Evolutionary conservation across 2,329 filamentous ascomycete species (phyloP).

Genomic region (Polytolypa hystricis): DNA sequence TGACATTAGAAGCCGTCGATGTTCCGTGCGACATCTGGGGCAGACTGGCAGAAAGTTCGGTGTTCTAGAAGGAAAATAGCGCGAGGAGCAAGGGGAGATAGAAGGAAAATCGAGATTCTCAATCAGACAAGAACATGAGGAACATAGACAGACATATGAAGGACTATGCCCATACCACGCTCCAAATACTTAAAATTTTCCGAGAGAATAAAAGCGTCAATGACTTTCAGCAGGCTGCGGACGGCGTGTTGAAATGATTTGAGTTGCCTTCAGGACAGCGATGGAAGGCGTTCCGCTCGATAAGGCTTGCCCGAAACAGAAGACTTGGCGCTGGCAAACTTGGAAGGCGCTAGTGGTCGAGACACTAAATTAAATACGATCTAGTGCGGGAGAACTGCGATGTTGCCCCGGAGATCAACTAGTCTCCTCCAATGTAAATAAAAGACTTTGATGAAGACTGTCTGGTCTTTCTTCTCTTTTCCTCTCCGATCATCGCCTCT

Average conservation of each 20-base stretch:
- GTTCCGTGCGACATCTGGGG: slow-evolving; percentile 1
- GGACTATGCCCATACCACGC: background rate
- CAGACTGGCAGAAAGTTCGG: background rate
- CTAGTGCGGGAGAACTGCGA: slow-evolving; percentile 16
- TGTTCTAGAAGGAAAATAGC: background rate
- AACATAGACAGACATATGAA: background rate
- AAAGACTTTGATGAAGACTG: too few relatives aligned
- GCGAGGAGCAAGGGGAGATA: background rate
- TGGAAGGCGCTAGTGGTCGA: background rate
- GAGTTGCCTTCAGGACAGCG: too few relatives aligned
- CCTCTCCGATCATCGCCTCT: slow-evolving; percentile 11
- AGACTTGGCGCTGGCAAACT: background rate
- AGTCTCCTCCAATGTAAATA: slow-evolving; percentile 20
- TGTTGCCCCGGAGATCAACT: slow-evolving; percentile 31
- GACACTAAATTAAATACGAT: slow-evolving; percentile 29
- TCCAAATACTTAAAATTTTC: too few relatives aligned
- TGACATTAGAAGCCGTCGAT: background rate
- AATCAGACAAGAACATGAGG: background rate
- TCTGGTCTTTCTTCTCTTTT: slow-evolving; percentile 15
- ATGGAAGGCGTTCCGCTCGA: too few relatives aligned
- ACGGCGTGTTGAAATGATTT: too few relatives aligned
- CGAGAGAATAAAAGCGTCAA: too few relatives aligned
- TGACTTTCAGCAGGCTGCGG: too few relatives aligned
- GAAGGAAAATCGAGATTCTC: background rate
- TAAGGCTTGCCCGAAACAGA: background rate